Conservation (phyloP, 108 stramenopile genomes). For the Cyclotella cryptica region DNA sequence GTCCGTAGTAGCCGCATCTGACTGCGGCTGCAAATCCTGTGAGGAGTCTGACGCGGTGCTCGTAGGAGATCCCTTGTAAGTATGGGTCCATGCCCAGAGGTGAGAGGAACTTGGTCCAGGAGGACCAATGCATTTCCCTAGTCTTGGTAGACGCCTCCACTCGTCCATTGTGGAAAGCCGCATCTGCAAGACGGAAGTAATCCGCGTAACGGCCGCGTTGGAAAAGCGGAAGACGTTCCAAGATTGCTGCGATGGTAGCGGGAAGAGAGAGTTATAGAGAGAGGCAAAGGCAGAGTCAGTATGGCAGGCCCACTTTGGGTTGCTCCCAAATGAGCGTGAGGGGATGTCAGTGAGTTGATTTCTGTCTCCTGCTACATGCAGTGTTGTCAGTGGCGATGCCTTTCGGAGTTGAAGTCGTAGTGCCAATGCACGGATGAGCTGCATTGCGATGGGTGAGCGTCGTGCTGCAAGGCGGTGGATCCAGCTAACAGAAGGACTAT, state of each 20-base stretch:
- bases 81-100: conserved; percentile 15
- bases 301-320: not conserved
- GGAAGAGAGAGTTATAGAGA: not conserved
- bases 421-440: not conserved
- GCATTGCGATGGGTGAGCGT: not conserved
- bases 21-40: not conserved
- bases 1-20: not conserved
- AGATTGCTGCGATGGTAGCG: not conserved
- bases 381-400: not conserved
- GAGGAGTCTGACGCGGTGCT: not conserved
- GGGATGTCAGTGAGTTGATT: not conserved
- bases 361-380: not conserved
- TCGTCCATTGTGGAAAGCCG: not conserved
- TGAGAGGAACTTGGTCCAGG: not conserved
- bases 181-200: not conserved
- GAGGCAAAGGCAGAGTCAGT: not conserved
- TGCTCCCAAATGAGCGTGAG: not conserved
- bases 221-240: conserved; percentile 15
- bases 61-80: not conserved
- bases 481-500: not conserved
- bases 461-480: not conserved
- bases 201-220: not conserved
- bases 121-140: conserved; percentile 4
- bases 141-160: conserved; percentile 8
- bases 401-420: not conserved